Percentiles rank a stretch among this genome's conserved stretches.
These are phyloP conservation scores for Xerocomus minutiporus DNA, from an alignment of 1,284 basidiomycete genomes.

Conservation along the genomic window DNA sequence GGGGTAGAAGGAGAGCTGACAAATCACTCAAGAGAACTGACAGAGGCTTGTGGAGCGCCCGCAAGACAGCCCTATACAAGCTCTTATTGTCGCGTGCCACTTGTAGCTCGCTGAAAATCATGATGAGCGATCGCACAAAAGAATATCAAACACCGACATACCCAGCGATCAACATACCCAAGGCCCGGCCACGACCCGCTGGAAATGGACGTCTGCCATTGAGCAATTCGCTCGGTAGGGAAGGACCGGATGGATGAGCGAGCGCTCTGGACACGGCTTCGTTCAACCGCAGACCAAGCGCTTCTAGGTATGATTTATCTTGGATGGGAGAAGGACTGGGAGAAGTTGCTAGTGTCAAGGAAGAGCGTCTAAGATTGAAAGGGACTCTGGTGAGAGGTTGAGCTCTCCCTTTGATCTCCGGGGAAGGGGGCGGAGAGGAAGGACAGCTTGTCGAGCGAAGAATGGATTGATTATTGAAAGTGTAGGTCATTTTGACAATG, in stretches of 20 bases:
- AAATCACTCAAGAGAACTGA: slow-evolving; percentile 69
- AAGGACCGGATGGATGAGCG: slow-evolving; percentile 54
- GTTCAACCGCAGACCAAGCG: slow-evolving; percentile 67
- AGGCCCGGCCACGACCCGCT: slow-evolving; percentile 56
- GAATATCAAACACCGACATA: slow-evolving; percentile 36
- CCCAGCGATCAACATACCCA: slow-evolving; percentile 66
- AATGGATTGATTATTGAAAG: slow-evolving; percentile 62
- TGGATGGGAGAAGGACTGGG: slow-evolving; percentile 49
- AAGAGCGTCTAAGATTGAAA: slow-evolving; percentile 52
- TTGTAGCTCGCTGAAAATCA: slow-evolving; percentile 56
- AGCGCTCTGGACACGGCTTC: slow-evolving; percentile 77
- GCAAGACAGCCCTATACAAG: slow-evolving; percentile 63
- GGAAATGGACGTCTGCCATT: slow-evolving; percentile 67
- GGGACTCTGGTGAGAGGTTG: slow-evolving; percentile 56
- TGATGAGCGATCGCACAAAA: slow-evolving; percentile 8
- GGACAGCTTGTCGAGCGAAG: slow-evolving; percentile 63
- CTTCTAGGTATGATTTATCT: slow-evolving; percentile 74
- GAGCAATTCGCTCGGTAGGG: slow-evolving; percentile 46
- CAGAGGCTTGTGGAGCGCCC: slow-evolving; percentile 68
- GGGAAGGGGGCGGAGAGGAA: slow-evolving; percentile 45
- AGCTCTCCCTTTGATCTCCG: slow-evolving; percentile 43
- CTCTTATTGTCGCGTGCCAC: slow-evolving; percentile 58
- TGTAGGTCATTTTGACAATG: slow-evolving; percentile 49
- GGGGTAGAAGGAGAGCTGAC: slow-evolving; percentile 58
- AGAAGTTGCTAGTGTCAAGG: slow-evolving; percentile 33